A percentile compares a stretch with the other conserved stretches of the same genome.
phyloP scores from a whole-genome alignment of 345 rosid species.

The Hibiscus tridactylites region DNA sequence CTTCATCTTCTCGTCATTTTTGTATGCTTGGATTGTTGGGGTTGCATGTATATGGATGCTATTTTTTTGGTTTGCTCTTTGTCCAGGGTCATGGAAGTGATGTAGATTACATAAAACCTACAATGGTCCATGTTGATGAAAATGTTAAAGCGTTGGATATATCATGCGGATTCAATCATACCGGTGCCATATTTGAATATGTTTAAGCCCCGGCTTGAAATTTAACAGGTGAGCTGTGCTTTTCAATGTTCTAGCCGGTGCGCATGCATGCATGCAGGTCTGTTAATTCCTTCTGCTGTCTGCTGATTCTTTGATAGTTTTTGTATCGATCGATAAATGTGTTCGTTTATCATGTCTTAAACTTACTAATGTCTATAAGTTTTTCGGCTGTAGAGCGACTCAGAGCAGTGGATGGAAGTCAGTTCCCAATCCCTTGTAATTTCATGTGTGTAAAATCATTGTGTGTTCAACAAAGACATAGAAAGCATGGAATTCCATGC shows the following conservation, averaged over 20 bases:
- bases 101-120: conserved; percentile 63
- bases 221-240: not conserved
- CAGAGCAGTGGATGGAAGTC: not conserved
- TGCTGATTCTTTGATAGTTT: not conserved
- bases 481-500: not conserved
- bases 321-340: not conserved
- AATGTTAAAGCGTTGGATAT: conserved; percentile 58
- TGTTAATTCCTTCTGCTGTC: not conserved
- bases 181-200: conserved; percentile 63
- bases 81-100: conserved; percentile 86
- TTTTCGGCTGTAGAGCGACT: not conserved
- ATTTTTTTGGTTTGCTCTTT: not conserved
- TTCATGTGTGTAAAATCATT: not conserved
- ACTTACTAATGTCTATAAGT: not conserved
- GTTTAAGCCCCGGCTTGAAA: conserved; percentile 13
- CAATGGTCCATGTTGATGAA: conserved; percentile 36
- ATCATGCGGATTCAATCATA: conserved; percentile 92
- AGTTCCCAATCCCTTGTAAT: not conserved
- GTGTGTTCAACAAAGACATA: not conserved
- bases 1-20: not conserved
- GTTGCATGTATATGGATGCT: not conserved
- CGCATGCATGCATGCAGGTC: not conserved
- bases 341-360: not conserved
- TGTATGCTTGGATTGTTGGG: not conserved
- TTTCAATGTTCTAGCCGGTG: not conserved